These are phyloP conservation scores for Lactifluus rugatus DNA, from an alignment of 768 basidiomycete species.

Conservation along the genomic window DNA sequence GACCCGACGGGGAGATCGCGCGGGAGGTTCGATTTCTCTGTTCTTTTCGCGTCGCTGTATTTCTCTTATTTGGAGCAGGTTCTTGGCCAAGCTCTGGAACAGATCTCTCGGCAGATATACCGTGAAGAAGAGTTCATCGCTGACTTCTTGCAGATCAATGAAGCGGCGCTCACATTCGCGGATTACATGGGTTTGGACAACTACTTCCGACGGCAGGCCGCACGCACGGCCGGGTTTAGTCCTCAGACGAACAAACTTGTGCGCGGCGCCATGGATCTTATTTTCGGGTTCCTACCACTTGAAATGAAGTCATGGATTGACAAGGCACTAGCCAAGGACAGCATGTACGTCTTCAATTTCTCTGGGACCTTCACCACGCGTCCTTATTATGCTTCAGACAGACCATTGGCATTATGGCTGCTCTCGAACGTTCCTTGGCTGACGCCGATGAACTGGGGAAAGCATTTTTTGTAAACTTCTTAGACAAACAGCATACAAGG, in stretches of 20 bases:
- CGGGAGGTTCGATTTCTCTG: conserved; percentile 46
- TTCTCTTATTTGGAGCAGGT: conserved; percentile 38
- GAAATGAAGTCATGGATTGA: conserved; percentile 87
- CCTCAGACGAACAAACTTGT: conserved; percentile 68
- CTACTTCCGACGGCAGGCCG: conserved; percentile 90
- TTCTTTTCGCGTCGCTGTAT: neutral
- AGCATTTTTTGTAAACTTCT: conserved; percentile 54
- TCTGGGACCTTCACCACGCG: neutral
- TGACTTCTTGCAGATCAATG: conserved; percentile 88
- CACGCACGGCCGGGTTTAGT: conserved; percentile 56
- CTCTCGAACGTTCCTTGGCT: conserved; percentile 62
- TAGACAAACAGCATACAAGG: conserved; percentile 77
- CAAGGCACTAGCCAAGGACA: conserved; percentile 60
- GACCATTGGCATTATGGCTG: conserved; percentile 71
- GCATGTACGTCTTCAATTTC: conserved; percentile 42
- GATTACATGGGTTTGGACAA: conserved; percentile 92
- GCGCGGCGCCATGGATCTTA: conserved; percentile 84
- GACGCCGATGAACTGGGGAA: conserved; percentile 78
- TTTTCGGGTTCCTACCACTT: conserved; percentile 83
- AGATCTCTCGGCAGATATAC: conserved; percentile 66
- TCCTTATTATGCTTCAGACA: conserved; percentile 42
- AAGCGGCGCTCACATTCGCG: conserved; percentile 82
- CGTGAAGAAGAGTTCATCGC: conserved; percentile 82
- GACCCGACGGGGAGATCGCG: conserved; percentile 50
- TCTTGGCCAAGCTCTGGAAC: conserved; percentile 62